Evolutionary conservation across 176 grass and related monocot species (phyloP).

Genomic region (Raddia guianensis): DNA sequence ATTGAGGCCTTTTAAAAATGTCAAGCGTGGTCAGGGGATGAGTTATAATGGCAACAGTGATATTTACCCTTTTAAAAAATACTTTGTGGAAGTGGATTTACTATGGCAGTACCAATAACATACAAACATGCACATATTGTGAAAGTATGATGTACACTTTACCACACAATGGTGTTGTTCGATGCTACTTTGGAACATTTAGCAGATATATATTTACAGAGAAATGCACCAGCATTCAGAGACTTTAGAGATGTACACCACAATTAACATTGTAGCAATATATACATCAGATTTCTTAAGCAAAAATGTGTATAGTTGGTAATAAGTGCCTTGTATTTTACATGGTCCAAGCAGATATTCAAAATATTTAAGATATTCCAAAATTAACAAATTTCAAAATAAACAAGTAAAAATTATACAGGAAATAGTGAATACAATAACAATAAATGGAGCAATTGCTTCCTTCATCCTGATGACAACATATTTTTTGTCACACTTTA

Average conservation of each 20-base stretch:
- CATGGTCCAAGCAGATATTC: slow-evolving; percentile 1
- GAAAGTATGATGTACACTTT: neutral
- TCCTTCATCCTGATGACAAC: slow-evolving; percentile 11
- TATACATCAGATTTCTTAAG: neutral
- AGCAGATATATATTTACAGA: slow-evolving; percentile 1
- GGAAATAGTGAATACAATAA: neutral
- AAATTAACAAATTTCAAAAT: neutral
- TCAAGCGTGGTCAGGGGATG: no score
- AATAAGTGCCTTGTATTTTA: slow-evolving; percentile 3
- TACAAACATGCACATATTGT: neutral
- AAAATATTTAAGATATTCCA: neutral
- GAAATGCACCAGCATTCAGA: neutral
- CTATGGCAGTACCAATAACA: neutral
- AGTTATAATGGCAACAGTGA: no score
- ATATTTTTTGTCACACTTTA: slow-evolving; percentile 10
- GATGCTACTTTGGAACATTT: slow-evolving; percentile 10
- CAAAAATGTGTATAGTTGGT: neutral
- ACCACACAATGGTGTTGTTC: no score
- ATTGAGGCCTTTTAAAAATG: no score
- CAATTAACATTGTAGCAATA: neutral
- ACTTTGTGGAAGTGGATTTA: neutral
- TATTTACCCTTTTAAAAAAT: no score
- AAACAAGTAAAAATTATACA: neutral
- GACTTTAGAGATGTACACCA: slow-evolving; percentile 12
- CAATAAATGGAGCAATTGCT: slow-evolving; percentile 8